Evolutionary conservation across 2,329 filamentous ascomycete genomes (phyloP).

Genomic region (Sporothrix humicola): DNA sequence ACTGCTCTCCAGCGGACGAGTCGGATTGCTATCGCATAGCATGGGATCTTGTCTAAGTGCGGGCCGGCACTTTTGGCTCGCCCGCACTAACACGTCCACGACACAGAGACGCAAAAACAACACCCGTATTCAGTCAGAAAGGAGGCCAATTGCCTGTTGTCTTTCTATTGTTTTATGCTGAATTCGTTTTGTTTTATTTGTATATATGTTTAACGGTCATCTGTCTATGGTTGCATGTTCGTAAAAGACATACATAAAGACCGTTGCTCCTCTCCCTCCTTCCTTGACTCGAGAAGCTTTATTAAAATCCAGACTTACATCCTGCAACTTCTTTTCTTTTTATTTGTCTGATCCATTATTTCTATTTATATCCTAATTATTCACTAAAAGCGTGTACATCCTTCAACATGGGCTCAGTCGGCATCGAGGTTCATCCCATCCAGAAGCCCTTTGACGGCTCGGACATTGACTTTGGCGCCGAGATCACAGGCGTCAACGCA

Average conservation of each 20-base stretch:
- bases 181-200: neutral
- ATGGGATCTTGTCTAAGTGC: neutral
- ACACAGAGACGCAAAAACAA: neutral
- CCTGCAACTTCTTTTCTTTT: neutral
- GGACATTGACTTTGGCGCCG: slow-evolving; percentile 63
- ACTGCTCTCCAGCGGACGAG: neutral
- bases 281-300: too few relatives aligned
- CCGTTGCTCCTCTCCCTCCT: too few relatives aligned
- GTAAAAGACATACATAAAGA: too few relatives aligned
- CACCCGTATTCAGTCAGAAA: neutral
- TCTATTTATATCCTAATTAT: too few relatives aligned
- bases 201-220: neutral
- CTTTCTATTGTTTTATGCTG: neutral
- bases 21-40: neutral
- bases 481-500: slow-evolving; percentile 62
- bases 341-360: too few relatives aligned
- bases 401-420: slow-evolving; percentile 34
- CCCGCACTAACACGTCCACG: neutral
- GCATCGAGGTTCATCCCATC: slow-evolving; percentile 32
- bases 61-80: neutral
- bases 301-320: too few relatives aligned
- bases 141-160: neutral
- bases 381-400: too few relatives aligned
- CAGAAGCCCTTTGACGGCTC: slow-evolving; percentile 33
- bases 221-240: too few relatives aligned